These are phyloP conservation scores for Penicillium sumatraense DNA, from an alignment of 2,329 filamentous ascomycete genomes.

Conservation along the genomic window DNA sequence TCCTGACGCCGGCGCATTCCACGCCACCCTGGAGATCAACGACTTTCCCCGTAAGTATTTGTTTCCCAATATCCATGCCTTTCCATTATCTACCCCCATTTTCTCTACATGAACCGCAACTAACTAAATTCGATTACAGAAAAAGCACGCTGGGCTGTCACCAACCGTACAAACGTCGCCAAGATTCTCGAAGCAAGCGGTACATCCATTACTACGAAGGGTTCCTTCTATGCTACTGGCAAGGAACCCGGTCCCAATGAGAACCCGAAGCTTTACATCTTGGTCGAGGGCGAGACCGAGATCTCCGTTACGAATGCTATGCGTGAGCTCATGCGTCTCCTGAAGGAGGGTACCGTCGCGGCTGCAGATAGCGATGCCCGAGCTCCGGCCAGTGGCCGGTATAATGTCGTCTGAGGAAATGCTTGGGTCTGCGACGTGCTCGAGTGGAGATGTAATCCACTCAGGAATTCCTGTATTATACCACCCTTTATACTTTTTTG, in stretches of 20 bases:
- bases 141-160: constrained; percentile 97
- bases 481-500: background rate
- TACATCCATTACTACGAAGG: constrained; percentile 96
- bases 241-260: constrained; percentile 77
- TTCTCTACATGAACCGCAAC: constrained; percentile 1
- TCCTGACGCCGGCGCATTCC: constrained; percentile 93
- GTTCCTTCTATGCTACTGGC: constrained; percentile 81
- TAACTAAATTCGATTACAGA: constrained; percentile 51
- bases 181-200: constrained; percentile 96
- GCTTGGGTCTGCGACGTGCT: background rate
- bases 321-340: constrained; percentile 81
- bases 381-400: constrained; percentile 78
- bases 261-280: constrained; percentile 93
- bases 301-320: constrained; percentile 88
- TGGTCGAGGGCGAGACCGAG: constrained; percentile 97
- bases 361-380: constrained; percentile 85
- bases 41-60: constrained; percentile 78
- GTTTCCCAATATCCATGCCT: background rate
- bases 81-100: background rate
- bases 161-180: constrained; percentile 95
- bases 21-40: constrained; percentile 97
- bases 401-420: constrained; percentile 71
- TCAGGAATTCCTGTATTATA: constrained; percentile 12
- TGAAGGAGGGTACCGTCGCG: constrained; percentile 89
- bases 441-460: constrained; percentile 10